Evolutionary conservation across 202 grass and related monocot species (phyloP).

Genomic region (Elaeis oleifera): DNA sequence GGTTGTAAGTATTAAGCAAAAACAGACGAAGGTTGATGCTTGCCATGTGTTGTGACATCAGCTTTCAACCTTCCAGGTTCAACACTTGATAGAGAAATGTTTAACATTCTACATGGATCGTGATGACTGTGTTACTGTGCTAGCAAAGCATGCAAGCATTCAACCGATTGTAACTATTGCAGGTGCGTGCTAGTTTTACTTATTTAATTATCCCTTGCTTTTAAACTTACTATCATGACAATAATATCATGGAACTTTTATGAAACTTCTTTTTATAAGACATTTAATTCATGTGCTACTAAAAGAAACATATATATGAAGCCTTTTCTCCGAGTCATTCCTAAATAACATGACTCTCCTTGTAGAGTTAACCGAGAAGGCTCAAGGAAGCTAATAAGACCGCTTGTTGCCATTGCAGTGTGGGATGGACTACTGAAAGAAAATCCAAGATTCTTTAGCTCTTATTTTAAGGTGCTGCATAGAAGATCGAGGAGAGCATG

Average conservation of each 20-base stretch:
- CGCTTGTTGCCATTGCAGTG: constrained; percentile 3
- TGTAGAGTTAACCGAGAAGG: no score
- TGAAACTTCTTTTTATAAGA: no score
- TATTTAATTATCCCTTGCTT: background rate
- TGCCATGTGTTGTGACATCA: no score
- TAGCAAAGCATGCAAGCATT: constrained; percentile 12
- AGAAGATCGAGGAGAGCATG: background rate
- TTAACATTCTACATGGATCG: constrained; percentile 19
- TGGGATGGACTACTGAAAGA: constrained; percentile 16
- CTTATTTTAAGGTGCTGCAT: constrained; percentile 1
- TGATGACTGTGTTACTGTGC: background rate
- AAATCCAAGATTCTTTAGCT: constrained; percentile 15
- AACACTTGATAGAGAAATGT: constrained; percentile 23
- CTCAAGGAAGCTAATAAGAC: no score
- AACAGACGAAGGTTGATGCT: no score
- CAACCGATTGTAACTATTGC: constrained; percentile 14
- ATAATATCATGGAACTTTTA: no score
- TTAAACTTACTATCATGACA: background rate
- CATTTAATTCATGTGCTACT: no score
- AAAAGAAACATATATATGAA: no score
- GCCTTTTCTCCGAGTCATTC: no score
- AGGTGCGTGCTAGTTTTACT: background rate
- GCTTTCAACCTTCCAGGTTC: constrained; percentile 5
- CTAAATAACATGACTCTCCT: no score
- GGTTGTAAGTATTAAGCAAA: no score